Base-by-base conservation (phyloP, 805 yeast species). In the Schwanniomyces sp. region DNA sequence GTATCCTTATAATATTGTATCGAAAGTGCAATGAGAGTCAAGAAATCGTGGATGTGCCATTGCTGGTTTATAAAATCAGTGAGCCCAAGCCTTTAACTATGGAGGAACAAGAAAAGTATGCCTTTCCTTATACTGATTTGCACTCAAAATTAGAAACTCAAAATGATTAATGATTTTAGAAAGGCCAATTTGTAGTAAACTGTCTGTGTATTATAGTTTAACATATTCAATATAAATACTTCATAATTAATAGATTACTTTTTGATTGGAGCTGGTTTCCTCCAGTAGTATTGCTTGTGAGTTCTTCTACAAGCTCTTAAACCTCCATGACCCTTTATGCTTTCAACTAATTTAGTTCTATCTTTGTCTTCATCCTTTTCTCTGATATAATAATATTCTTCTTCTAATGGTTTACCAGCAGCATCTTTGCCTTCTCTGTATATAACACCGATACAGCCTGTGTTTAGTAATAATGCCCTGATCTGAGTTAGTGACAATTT, bases 381-480 rank as follows among this genome's bases (percentile, higher is more conserved):
- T 3, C 91, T 84, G 48, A 85, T 82, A 62, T 94, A 94, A 66
- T 91, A 94, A 62, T 89, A 94, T 63, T 94, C 97, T 63, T 90
- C 96, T 55, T 92, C 98, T 52, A 94, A 74, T 3, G 88, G 88
- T 64, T 91, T 90, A 9, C 98, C 99, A 2, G 97, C 95, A 2
- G 98, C 97, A 67, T 94, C 99, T 64, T 91, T 91, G 42, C 97
- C 97, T 49, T 79, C 76, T 65, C 98, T 85, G 59, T 82, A 80
- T 50, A 94, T 91, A 9, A 87, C 86, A n/a, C 98, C 98, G 49
- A 92, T 78, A 58, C 92, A 86, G 5, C 66, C 57, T 34, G 82
- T 69, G 39, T 65, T 61, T 44, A 69, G 66, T 39, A 84, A 72
- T 7, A 81, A 59, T 16, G 62, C 62, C 40, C 80, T 72, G 11